Percentiles rank a stretch among this genome's conserved stretches.
Conservation (phyloP, 805 yeast genomes). For the Kuraishia floccosa region DNA sequence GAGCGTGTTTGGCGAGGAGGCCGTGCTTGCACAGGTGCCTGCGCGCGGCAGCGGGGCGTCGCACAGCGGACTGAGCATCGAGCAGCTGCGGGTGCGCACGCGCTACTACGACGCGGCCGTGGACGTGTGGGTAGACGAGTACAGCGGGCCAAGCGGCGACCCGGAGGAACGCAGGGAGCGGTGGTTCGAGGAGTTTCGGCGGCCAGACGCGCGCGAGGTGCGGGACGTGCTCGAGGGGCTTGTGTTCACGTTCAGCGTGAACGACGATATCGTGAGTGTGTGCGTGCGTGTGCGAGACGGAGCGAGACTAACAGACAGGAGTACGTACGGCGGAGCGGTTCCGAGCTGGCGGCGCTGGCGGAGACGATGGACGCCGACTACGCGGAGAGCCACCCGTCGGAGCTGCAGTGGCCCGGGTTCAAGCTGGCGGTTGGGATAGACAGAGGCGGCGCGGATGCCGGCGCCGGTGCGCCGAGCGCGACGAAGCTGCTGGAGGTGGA, state of each 20-base stretch:
- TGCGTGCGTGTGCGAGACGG: too few relatives aligned
- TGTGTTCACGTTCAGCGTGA: constrained; percentile 25
- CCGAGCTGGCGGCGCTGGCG: constrained; percentile 12
- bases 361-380: constrained; percentile 7
- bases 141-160: too few relatives aligned
- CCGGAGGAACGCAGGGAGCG: too few relatives aligned
- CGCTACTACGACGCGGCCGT: constrained; percentile 16
- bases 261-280: constrained; percentile 6
- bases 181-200: constrained; percentile 28
- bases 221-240: constrained; percentile 35
- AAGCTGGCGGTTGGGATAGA: constrained; percentile 22
- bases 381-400: constrained; percentile 4
- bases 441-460: too few relatives aligned
- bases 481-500: constrained; percentile 15
- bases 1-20: constrained; percentile 12
- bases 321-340: constrained; percentile 3
- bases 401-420: constrained; percentile 21
- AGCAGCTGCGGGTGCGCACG: constrained; percentile 10
- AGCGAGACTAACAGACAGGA: too few relatives aligned
- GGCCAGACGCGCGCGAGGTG: constrained; percentile 26
- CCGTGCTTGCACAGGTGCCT: constrained; percentile 11
- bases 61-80: constrained; percentile 15
- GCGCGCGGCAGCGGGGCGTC: constrained; percentile 4
- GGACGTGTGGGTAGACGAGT: constrained; percentile 17
- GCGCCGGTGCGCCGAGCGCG: background rate